These are phyloP conservation scores for Bothriochloa decipiens DNA, from an alignment of 176 grass and related monocot species.

Conservation along the genomic window DNA sequence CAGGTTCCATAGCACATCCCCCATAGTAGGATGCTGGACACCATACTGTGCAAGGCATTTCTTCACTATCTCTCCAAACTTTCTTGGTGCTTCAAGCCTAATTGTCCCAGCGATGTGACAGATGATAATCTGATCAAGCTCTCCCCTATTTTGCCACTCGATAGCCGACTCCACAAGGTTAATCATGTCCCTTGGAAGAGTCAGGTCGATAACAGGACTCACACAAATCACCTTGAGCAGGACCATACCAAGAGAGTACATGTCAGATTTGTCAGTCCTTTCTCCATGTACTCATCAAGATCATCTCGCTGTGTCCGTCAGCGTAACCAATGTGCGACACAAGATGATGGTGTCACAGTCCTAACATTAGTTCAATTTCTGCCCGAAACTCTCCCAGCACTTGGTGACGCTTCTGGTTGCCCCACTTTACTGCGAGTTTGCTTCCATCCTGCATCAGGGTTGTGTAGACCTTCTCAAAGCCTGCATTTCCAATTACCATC, in stretches of 20 bases:
- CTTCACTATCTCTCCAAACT: constrained; percentile 76
- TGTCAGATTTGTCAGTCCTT: constrained; percentile 50
- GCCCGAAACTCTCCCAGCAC: constrained; percentile 83
- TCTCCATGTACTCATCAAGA: constrained; percentile 95
- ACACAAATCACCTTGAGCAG: constrained; percentile 86
- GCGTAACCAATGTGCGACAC: constrained; percentile 92
- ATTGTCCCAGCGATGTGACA: constrained; percentile 62
- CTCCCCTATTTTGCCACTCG: constrained; percentile 86
- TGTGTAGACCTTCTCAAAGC: constrained; percentile 91
- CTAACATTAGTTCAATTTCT: constrained; percentile 88
- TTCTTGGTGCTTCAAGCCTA: constrained; percentile 67
- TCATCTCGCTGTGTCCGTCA: constrained; percentile 86
- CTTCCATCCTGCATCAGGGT: constrained; percentile 77
- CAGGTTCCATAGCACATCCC: constrained; percentile 91
- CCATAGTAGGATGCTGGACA: constrained; percentile 79
- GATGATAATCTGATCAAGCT: constrained; percentile 72
- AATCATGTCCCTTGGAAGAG: constrained; percentile 83
- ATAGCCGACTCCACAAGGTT: constrained; percentile 89
- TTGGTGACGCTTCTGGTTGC: constrained; percentile 91
- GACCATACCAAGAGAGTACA: constrained; percentile 94
- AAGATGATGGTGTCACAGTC: constrained; percentile 86
- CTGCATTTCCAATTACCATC: constrained; percentile 82
- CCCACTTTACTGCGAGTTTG: constrained; percentile 78
- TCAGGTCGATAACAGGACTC: constrained; percentile 75
- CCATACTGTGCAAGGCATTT: constrained; percentile 86